Evolutionary conservation across 2,329 filamentous ascomycete species (phyloP).

Genomic region (Colletotrichum chlorophyti): DNA sequence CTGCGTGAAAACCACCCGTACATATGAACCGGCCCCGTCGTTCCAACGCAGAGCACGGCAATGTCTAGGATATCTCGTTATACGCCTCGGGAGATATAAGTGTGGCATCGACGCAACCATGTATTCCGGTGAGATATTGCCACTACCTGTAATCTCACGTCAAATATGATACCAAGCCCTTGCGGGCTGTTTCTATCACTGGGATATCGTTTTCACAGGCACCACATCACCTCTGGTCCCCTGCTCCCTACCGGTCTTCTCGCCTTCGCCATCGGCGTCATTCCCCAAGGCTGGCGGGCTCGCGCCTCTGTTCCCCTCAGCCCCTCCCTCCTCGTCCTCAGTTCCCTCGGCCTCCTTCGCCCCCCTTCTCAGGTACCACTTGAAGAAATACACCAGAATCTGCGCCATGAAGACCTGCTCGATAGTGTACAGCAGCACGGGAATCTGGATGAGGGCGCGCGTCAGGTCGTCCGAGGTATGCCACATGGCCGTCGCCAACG

Average conservation of each 20-base stretch:
- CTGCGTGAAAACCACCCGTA: no score
- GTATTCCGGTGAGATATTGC: no score
- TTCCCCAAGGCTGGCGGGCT: background rate
- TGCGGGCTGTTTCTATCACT: no score
- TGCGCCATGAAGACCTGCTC: slow-evolving; percentile 60
- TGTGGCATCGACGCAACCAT: no score
- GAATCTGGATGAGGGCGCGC: slow-evolving; percentile 66
- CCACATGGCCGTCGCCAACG: slow-evolving; percentile 73
- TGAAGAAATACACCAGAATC: slow-evolving; percentile 53
- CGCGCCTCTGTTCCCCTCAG: background rate
- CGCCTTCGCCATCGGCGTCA: background rate
- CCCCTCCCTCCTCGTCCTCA: slow-evolving; percentile 13
- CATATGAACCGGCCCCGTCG: no score
- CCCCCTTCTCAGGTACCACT: slow-evolving; percentile 47
- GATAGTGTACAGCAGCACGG: slow-evolving; percentile 67
- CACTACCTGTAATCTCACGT: no score
- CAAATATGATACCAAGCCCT: no score
- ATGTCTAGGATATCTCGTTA: no score
- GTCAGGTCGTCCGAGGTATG: slow-evolving; percentile 58
- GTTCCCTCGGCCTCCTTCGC: slow-evolving; percentile 33
- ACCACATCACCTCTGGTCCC: background rate
- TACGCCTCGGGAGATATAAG: no score
- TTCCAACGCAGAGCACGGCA: no score
- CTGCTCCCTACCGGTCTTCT: background rate
- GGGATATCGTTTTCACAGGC: background rate